Percentiles rank a stretch among this genome's conserved stretches.
phyloP scores from a whole-genome alignment of 495 filamentous ascomycete species.

The Parmelia sp. region DNA sequence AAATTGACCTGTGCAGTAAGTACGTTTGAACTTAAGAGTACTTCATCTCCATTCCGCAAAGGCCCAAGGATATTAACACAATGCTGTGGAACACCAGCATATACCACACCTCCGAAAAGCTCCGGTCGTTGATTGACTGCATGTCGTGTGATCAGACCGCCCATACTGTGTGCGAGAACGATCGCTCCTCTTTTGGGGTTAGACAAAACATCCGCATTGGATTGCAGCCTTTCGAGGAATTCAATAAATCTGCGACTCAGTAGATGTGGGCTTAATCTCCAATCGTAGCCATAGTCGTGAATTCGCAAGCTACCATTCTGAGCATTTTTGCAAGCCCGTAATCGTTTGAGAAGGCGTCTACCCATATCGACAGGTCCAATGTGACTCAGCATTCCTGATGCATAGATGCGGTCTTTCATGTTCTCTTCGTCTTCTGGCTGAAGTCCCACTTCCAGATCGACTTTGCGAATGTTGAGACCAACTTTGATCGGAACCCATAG shows the following conservation, averaged over 20 bases:
- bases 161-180: slow-evolving; percentile 85
- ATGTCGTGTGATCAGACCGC: slow-evolving; percentile 83
- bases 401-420: slow-evolving; percentile 73
- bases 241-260: slow-evolving; percentile 60
- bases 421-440: slow-evolving; percentile 77
- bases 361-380: slow-evolving; percentile 92
- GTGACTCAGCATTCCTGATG: slow-evolving; percentile 80
- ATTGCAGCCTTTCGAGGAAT: slow-evolving; percentile 69
- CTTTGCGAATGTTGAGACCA: slow-evolving; percentile 84
- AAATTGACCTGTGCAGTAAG: slow-evolving; percentile 95
- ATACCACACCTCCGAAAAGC: slow-evolving; percentile 80
- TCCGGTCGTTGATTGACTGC: slow-evolving; percentile 84
- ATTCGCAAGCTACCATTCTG: slow-evolving; percentile 65
- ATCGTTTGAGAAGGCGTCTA: slow-evolving; percentile 67
- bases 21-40: slow-evolving; percentile 81
- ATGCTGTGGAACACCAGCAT: slow-evolving; percentile 74
- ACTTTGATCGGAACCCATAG: slow-evolving; percentile 94
- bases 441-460: slow-evolving; percentile 83
- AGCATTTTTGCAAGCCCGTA: slow-evolving; percentile 67
- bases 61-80: slow-evolving; percentile 91
- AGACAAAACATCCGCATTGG: slow-evolving; percentile 52
- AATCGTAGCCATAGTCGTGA: slow-evolving; percentile 92
- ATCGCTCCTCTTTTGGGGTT: slow-evolving; percentile 57
- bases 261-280: slow-evolving; percentile 79
- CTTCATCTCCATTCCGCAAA: slow-evolving; percentile 82